Base-by-base conservation (phyloP, 306 rosid genomes). In the Vigna hirtella region DNA sequence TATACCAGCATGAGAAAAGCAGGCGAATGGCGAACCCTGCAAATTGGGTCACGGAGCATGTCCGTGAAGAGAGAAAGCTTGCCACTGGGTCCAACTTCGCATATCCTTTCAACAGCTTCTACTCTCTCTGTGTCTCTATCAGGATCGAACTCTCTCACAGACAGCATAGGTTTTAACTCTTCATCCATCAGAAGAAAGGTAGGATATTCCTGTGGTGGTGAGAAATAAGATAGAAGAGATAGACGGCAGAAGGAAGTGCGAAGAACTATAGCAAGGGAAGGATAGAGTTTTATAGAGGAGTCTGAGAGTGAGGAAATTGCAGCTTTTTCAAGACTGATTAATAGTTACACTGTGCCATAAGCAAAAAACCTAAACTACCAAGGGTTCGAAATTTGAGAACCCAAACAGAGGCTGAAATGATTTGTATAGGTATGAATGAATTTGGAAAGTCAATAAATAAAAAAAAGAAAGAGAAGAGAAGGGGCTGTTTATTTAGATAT, bases 21-120 rank as follows among this genome's bases (percentile, higher is more conserved):
- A 50, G 99, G 99, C 8, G 99, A 93, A 86, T 95, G 83, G 62
- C 99, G 99, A 86, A 95, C 97, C 83, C 99, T 81, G 90, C 96
- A 95, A 80, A 95, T 91, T 9, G 99, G 99, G 84, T 95, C 99
- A 50, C 99, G 94, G 18, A 86, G 83, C 77, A 91, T 87, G 90
- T 95, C 96, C 28, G 98, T 95, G 79, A 89, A 93, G 64, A 95
- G 86, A 22, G 91, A 87, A 64, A 88, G 82, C 70, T 91, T 88
- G 57, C 92, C 95, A 55, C 88, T 87, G 70, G 97, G 86, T 12
- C 99, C 97, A 49, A 91, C 96, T 24, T 91, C 98, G 10, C 99
- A 95, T n/a, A 82, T 78, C 32, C 86, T 82, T 82, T 95, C 99
- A 1, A 95, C 95, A 2, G 82, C 90, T 79, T 93, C 96, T 0